Evolutionary conservation across 2,329 filamentous ascomycete genomes (phyloP), one percentile per base, ranked within the genome.

Genomic region (Colletotrichum musicola): DNA sequence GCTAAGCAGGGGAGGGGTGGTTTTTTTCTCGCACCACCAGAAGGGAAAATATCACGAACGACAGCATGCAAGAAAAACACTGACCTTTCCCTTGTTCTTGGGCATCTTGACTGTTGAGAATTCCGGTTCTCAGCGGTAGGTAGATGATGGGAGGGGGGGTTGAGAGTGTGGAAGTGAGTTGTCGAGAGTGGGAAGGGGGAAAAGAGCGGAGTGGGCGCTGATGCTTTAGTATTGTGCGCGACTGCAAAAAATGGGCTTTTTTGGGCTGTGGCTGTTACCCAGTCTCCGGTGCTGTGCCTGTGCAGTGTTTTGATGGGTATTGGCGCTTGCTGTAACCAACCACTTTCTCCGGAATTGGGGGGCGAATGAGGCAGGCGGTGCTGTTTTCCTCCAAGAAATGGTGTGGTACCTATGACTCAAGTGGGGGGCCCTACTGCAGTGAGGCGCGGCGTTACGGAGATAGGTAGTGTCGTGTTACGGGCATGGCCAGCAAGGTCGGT

Each of bases 21-120:
- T 64, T 64, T 68, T 67, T 60, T 60, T 51, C 27, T 40, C 16
- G 27, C 44, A 14, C 30, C 20, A 30, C 54, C 40, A 18, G n/a
- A 20, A 46, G 30, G 47, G 22, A 22, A 16, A 16, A 55, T n/a
- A 22, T 2, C 25, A 14, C 54, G 25, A 51, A n/a, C 47, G 68
- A 58, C 68, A 35, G 40, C 13, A 16, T 3, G 47, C 56, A 69
- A 47, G 66, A 62, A 49, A 27, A 25, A 16, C 69, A 78, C 88
- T 80, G 87, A 97, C 94, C 86, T 97, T 98, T 95, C 95, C 95
- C 91, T 98, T 98, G 83, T 98, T 98, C 93, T 98, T 98, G 79
- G 95, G 95, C 95, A 98, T 98, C 71, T 83, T 90, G 78, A 68
- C 54, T 72, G 40, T 50, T 53, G 61, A 65, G 61, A 65, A 65